phyloP scores from a whole-genome alignment of 2,329 filamentous ascomycete genomes.

The Fusarium pilosicola region DNA sequence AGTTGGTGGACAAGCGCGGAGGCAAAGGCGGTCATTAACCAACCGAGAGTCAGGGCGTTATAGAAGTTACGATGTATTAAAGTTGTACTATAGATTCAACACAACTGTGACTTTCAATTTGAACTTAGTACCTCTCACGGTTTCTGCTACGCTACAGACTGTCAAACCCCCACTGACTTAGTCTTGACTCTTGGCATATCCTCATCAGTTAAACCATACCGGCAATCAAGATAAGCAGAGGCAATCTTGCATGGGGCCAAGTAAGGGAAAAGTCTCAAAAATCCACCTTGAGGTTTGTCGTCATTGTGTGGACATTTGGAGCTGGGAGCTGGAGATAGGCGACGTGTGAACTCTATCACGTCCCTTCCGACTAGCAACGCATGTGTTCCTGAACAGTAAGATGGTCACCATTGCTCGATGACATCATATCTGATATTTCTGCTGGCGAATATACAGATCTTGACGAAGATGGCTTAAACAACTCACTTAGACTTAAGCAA shows the following conservation, averaged over 20 bases:
- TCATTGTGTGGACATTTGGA: not conserved
- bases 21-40: slow-evolving; percentile 52
- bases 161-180: too few relatives aligned
- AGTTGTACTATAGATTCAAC: not conserved
- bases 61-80: not conserved
- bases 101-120: fast-evolving
- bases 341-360: not conserved
- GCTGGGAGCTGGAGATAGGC: not conserved
- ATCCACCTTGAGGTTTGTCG: not conserved
- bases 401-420: not conserved
- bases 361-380: not conserved
- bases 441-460: not conserved
- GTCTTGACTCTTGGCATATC: not conserved
- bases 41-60: not conserved
- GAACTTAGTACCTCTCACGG: fast-evolving
- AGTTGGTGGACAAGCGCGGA: slow-evolving; percentile 88
- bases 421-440: fast-evolving
- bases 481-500: fast-evolving
- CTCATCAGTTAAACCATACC: fast-evolving
- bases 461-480: not conserved
- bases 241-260: fast-evolving
- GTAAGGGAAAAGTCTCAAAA: too few relatives aligned
- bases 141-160: not conserved
- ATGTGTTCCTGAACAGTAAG: not conserved
- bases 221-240: fast-evolving